These are phyloP conservation scores for Coemansia reversa DNA, from an alignment of 192 early-diverging fungal genomes.

Conservation along the genomic window DNA sequence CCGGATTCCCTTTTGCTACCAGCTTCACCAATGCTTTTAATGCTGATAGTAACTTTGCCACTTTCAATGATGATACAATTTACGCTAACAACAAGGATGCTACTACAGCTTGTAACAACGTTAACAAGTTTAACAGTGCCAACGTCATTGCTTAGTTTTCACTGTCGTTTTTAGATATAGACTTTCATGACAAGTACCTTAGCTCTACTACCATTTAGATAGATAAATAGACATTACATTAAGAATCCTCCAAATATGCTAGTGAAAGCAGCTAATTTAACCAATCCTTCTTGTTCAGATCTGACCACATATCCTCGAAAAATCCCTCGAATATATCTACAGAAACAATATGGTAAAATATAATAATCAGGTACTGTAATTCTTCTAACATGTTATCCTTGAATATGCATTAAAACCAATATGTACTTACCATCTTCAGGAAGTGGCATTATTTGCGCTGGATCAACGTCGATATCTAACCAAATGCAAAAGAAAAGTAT, in stretches of 20 bases:
- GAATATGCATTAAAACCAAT: not conserved
- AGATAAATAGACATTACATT: no score
- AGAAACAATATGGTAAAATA: no score
- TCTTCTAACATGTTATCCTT: no score
- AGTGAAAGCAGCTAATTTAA: conserved; percentile 4
- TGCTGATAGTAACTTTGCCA: conserved; percentile 1
- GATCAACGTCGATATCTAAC: conserved; percentile 44
- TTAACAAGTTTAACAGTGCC: conserved; percentile 3
- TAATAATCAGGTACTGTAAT: no score
- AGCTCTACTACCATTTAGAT: no score
- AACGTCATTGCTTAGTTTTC: conserved; percentile 1
- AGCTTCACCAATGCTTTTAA: conserved; percentile 1
- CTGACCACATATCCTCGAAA: conserved; percentile 29
- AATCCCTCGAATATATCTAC: conserved; percentile 25
- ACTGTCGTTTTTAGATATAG: not conserved
- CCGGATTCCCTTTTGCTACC: conserved; percentile 1
- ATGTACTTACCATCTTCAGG: conserved; percentile 37
- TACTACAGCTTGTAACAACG: not conserved
- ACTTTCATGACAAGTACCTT: no score
- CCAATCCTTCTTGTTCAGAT: conserved; percentile 25
- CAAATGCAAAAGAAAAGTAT: not conserved
- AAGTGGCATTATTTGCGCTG: conserved; percentile 41
- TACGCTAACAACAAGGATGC: conserved; percentile 10
- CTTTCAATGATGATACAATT: not conserved
- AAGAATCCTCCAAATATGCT: no score